Base-by-base conservation (phyloP, 352 stramenopile genomes). In the Phytophthora tentaculata region DNA sequence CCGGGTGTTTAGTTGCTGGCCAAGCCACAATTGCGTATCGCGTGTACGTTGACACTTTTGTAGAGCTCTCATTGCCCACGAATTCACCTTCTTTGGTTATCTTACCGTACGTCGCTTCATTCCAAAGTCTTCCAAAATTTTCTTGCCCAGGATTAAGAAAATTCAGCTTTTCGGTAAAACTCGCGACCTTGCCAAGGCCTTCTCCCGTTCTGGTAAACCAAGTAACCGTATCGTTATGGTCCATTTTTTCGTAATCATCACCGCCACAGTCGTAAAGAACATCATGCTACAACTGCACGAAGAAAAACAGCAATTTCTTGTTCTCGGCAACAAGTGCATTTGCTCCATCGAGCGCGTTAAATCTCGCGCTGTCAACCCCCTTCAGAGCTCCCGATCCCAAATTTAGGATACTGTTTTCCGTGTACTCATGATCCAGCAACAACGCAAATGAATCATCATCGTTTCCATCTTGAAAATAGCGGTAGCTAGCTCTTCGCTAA, bases 381-480 rank as follows among this genome's bases (percentile, higher is more conserved):
- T 77, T 77, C 1, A 77, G 39, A 24, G 64, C 70, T 14, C 32
- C 41, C 1, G 35, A 59, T 10, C 64, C 70, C 23, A 71, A 13
- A 12, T 63, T 44, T 44, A 29, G 19, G 14, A 77, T 63, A 28
- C 70, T 77, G 10, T 74, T 77, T 13, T 49, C 22, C 12, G 70
- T 77, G 13, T 71, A 74, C 35, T 77, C 44, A 24, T 77, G 70
- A 0, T 43, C 60, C 13, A 77, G 35, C 10, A 75, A 44, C 47
- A 69, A 22, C 19, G 67, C 54, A 39, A 74, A 66, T 2, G 55
- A 60, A 12, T 63, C 47, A 7, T 64, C 50, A 10, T 47, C 39
- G 16, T 5, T 16, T 44, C 29, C 52, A 63, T 63, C 6, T 43
- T 28, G 10, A 24, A 23, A 29, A 55, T 62, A 7, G 47, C 61